These are phyloP conservation scores for Vitis cinerea DNA, from an alignment of 164 flowering plant species.

Conservation along the genomic window DNA sequence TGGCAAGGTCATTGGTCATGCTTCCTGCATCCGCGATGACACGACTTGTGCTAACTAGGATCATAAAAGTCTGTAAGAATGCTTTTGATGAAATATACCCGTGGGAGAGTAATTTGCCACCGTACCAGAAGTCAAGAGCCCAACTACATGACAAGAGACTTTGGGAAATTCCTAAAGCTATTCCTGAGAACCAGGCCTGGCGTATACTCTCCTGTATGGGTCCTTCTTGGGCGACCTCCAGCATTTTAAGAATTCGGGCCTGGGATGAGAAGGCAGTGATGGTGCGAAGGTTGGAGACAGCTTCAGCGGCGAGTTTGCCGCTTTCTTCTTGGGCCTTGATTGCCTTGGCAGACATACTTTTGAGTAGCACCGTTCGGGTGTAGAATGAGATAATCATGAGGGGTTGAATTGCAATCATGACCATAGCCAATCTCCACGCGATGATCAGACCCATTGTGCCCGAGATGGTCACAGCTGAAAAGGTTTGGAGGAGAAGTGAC, in stretches of 20 bases:
- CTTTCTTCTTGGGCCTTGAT: constrained; percentile 69
- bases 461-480: constrained; percentile 66
- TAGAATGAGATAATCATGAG: constrained; percentile 63
- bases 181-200: constrained; percentile 80
- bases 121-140: constrained; percentile 87
- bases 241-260: constrained; percentile 57
- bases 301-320: constrained; percentile 84
- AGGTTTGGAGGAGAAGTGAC: constrained; percentile 66
- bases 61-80: not conserved
- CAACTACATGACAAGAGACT: constrained; percentile 54
- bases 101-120: constrained; percentile 53
- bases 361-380: constrained; percentile 49
- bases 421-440: constrained; percentile 75
- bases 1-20: not conserved
- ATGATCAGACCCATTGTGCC: constrained; percentile 71
- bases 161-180: constrained; percentile 66
- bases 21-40: not conserved
- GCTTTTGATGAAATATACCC: constrained; percentile 42
- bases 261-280: constrained; percentile 82
- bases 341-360: constrained; percentile 62
- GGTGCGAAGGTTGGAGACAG: constrained; percentile 74
- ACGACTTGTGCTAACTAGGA: not conserved
- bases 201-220: constrained; percentile 55
- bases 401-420: constrained; percentile 88
- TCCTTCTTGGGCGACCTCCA: constrained; percentile 60